phyloP scores from a whole-genome alignment of 805 yeast genomes.

The Metschnikowia corniflorae region DNA sequence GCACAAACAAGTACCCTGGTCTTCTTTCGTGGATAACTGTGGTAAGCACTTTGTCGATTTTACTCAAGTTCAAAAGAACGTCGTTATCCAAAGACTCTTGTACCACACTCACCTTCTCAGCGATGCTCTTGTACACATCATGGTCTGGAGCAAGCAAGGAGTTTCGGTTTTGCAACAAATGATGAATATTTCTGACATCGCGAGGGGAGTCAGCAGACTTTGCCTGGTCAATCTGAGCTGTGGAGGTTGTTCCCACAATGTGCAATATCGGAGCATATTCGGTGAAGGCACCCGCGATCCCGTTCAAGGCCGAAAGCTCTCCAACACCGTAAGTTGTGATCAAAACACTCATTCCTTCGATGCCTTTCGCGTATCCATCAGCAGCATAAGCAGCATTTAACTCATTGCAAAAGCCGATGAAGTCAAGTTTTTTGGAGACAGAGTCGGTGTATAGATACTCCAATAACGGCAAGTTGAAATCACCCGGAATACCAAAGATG shows the following conservation, averaged over 20 bases:
- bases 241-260: slow-evolving; percentile 65
- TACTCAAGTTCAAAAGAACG: slow-evolving; percentile 31
- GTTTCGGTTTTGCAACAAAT: slow-evolving; percentile 51
- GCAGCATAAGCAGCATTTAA: slow-evolving; percentile 86
- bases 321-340: slow-evolving; percentile 86
- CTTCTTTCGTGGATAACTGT: slow-evolving; percentile 53
- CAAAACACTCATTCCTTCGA: slow-evolving; percentile 54
- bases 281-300: slow-evolving; percentile 75
- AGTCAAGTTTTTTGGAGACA: slow-evolving; percentile 43
- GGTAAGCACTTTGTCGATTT: slow-evolving; percentile 65
- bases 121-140: slow-evolving; percentile 60
- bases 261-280: slow-evolving; percentile 77
- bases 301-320: slow-evolving; percentile 79
- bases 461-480: slow-evolving; percentile 60
- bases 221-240: slow-evolving; percentile 22
- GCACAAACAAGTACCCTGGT: slow-evolving; percentile 82
- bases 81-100: slow-evolving; percentile 34
- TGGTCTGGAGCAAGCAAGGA: slow-evolving; percentile 59
- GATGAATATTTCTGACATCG: slow-evolving; percentile 42
- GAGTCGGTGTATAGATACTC: slow-evolving; percentile 57
- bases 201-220: slow-evolving; percentile 1
- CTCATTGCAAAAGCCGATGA: slow-evolving; percentile 88
- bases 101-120: slow-evolving; percentile 51
- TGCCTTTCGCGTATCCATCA: slow-evolving; percentile 78
- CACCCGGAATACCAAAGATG: slow-evolving; percentile 77